Percentiles rank a stretch among this genome's conserved stretches.
These are phyloP conservation scores for Plasmodium inui DNA, from an alignment of 169 alveolate species.

Conservation along the genomic window DNA sequence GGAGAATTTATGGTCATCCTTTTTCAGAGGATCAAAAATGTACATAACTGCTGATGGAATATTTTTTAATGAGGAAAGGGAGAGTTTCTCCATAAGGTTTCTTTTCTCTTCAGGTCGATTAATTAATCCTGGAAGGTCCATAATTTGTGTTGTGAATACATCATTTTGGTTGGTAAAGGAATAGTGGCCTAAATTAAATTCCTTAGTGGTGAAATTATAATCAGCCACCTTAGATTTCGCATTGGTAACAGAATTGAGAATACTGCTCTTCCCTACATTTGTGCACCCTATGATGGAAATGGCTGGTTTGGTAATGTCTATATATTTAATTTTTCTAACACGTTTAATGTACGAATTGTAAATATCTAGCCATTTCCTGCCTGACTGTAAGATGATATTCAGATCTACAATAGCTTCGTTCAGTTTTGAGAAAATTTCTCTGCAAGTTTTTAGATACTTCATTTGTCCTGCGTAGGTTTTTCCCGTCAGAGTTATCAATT, in stretches of 20 bases:
- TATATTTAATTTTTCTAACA: constrained; percentile 66
- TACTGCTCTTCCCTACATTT: constrained; percentile 70
- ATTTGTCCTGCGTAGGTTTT: constrained; percentile 71
- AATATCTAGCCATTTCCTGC: constrained; percentile 64
- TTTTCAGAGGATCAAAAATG: constrained; percentile 67
- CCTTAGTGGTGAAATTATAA: constrained; percentile 68
- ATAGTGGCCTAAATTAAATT: constrained; percentile 71
- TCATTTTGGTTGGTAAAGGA: constrained; percentile 54
- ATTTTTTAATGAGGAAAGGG: constrained; percentile 59
- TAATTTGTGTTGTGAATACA: constrained; percentile 57
- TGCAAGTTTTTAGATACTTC: constrained; percentile 66
- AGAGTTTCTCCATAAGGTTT: constrained; percentile 61
- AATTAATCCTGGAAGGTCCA: constrained; percentile 71
- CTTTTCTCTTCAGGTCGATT: constrained; percentile 72
- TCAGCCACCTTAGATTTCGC: constrained; percentile 51
- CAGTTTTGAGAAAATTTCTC: constrained; percentile 43
- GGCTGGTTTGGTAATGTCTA: constrained; percentile 59
- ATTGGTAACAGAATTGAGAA: constrained; percentile 63
- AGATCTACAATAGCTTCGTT: constrained; percentile 69
- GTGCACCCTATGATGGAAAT: constrained; percentile 71
- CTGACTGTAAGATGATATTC: constrained; percentile 59
- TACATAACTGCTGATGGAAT: constrained; percentile 66
- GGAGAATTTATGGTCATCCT: constrained; percentile 63
- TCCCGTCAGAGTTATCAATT: constrained; percentile 61
- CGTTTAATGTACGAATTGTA: constrained; percentile 50